These are phyloP conservation scores for Cucurbita moschata DNA, from an alignment of 306 rosid species.

Conservation along the genomic window DNA sequence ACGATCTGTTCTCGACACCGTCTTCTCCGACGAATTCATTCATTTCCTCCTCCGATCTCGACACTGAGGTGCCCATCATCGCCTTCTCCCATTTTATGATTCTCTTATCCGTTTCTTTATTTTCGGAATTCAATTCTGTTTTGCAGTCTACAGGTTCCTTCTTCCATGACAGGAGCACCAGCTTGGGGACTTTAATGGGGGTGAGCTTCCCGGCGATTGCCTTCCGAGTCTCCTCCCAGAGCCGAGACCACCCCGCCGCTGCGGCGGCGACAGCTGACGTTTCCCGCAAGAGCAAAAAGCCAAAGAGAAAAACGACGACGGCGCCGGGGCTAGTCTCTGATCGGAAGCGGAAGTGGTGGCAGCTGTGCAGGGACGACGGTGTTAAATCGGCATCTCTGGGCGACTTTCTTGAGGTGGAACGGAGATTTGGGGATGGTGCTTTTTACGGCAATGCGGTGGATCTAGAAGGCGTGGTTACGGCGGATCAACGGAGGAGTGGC, in stretches of 20 bases:
- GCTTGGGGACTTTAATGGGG: constrained; percentile 82
- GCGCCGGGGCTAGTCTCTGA: constrained; percentile 26
- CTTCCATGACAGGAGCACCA: constrained; percentile 83
- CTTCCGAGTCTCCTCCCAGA: constrained; percentile 74
- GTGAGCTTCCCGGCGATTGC: constrained; percentile 73
- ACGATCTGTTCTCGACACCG: constrained; percentile 66
- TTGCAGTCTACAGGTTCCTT: constrained; percentile 82
- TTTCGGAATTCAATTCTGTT: not conserved
- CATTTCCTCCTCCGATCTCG: constrained; percentile 95
- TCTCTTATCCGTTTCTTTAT: not conserved
- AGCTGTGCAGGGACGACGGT: constrained; percentile 58
- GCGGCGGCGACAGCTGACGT: not conserved
- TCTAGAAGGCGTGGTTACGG: constrained; percentile 54
- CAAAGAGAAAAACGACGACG: constrained; percentile 27
- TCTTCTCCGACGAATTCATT: constrained; percentile 85
- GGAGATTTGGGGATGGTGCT: constrained; percentile 68
- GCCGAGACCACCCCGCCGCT: constrained; percentile 29
- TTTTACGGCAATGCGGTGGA: constrained; percentile 76
- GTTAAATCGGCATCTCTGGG: constrained; percentile 65
- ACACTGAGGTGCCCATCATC: constrained; percentile 41
- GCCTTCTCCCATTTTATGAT: not conserved
- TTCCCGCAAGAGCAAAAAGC: constrained; percentile 20
- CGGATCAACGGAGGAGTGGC: constrained; percentile 31
- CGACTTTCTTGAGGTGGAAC: constrained; percentile 82
- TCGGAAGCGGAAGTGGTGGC: constrained; percentile 79